Evolutionary conservation across 2,329 filamentous ascomycete species (phyloP).

Genomic region (Trichoderma koningii): DNA sequence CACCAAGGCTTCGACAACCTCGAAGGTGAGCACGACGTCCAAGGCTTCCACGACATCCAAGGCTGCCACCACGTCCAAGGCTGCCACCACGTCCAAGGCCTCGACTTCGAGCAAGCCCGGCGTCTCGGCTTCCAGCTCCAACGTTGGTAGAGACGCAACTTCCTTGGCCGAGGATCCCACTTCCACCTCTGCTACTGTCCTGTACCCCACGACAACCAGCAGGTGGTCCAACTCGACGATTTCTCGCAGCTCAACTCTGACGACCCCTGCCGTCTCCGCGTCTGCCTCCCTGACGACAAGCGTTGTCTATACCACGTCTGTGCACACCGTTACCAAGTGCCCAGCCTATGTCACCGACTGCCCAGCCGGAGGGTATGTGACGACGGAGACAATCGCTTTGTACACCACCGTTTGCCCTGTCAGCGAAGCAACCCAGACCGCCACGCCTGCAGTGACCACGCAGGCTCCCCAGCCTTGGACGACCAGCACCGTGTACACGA

Average conservation of each 20-base stretch:
- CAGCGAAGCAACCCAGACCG: conserved; percentile 28
- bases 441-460: conserved; percentile 24
- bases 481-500: conserved; percentile 53
- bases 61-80: conserved; percentile 8
- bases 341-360: conserved; percentile 47
- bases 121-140: background rate
- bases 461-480: conserved; percentile 28
- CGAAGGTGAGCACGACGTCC: background rate
- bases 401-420: conserved; percentile 51
- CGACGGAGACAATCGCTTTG: conserved; percentile 45
- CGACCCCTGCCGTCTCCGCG: conserved; percentile 4
- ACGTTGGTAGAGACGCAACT: background rate
- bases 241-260: conserved; percentile 11
- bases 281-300: conserved; percentile 36
- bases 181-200: conserved; percentile 2
- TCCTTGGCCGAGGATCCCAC: background rate
- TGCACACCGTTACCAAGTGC: conserved; percentile 60
- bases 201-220: conserved; percentile 15
- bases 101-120: conserved; percentile 15
- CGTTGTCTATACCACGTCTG: conserved; percentile 44
- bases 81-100: background rate
- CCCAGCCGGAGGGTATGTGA: conserved; percentile 41
- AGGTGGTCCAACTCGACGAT: conserved; percentile 29
- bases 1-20: background rate
- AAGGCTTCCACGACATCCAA: background rate